phyloP scores from a whole-genome alignment of 2,329 filamentous ascomycete genomes.

The Karstenula rhodostoma region DNA sequence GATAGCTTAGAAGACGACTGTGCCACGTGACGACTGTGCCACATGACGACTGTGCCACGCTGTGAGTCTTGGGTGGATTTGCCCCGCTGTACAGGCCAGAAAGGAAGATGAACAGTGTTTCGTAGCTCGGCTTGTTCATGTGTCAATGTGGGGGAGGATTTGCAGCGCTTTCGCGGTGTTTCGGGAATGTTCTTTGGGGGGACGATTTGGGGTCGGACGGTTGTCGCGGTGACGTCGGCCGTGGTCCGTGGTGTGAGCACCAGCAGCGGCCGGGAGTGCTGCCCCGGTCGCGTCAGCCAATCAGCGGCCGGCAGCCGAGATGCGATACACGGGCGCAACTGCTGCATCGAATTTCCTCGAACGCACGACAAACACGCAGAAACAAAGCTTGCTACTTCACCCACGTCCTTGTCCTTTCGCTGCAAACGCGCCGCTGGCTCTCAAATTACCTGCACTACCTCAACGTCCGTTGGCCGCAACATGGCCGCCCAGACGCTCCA shows the following conservation, averaged over 20 bases:
- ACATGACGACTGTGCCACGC: no score
- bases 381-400: neutral
- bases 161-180: neutral
- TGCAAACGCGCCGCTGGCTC: neutral
- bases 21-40: no score
- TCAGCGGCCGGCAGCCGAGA: slow-evolving; percentile 1
- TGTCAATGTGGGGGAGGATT: no score
- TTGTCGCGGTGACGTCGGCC: slow-evolving; percentile 12
- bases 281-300: slow-evolving; percentile 5
- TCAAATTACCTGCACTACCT: neutral
- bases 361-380: slow-evolving; percentile 9
- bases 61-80: no score
- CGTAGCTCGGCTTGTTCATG: no score
- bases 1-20: no score
- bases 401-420: neutral
- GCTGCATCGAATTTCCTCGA: slow-evolving; percentile 7
- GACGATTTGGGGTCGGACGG: neutral
- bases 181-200: slow-evolving; percentile 1
- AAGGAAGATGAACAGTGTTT: no score
- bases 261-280: neutral
- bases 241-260: slow-evolving; percentile 11
- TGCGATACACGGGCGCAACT: slow-evolving; percentile 1
- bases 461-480: slow-evolving; percentile 7
- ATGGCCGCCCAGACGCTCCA: slow-evolving; percentile 63
- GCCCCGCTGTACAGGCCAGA: no score